These are phyloP conservation scores for Myotisia sp. DNA, from an alignment of 2,329 filamentous ascomycete species.

Conservation along the genomic window DNA sequence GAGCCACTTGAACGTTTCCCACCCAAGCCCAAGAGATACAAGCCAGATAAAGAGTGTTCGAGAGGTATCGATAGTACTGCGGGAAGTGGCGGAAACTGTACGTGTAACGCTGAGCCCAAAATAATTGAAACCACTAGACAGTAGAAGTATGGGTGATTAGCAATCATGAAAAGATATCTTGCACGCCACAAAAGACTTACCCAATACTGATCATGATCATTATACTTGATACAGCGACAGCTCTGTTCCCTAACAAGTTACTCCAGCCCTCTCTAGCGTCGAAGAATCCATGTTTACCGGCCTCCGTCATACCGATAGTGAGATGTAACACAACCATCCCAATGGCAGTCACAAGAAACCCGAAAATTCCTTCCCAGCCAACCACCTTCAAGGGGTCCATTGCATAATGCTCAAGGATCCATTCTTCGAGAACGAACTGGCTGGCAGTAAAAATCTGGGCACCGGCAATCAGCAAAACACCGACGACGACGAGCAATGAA, in stretches of 20 bases:
- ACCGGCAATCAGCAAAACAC: slow-evolving; percentile 77
- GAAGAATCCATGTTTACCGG: slow-evolving; percentile 69
- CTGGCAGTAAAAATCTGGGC: slow-evolving; percentile 95
- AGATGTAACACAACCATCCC: slow-evolving; percentile 71
- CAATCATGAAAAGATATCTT: not conserved
- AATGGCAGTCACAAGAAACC: slow-evolving; percentile 62
- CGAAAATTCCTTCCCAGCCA: slow-evolving; percentile 91
- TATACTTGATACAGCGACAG: slow-evolving; percentile 62
- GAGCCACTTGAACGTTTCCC: slow-evolving; percentile 96
- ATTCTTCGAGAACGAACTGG: slow-evolving; percentile 93
- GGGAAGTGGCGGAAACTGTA: slow-evolving; percentile 75
- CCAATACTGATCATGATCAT: slow-evolving; percentile 97
- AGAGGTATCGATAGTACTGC: slow-evolving; percentile 94
- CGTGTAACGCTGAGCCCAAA: slow-evolving; percentile 91
- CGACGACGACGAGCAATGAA: slow-evolving; percentile 58
- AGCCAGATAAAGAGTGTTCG: slow-evolving; percentile 97
- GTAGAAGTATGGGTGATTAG: slow-evolving; percentile 1
- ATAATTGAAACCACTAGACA: slow-evolving; percentile 81
- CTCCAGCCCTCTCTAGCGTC: slow-evolving; percentile 75
- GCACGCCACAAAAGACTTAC: slow-evolving; percentile 46
- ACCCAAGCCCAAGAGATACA: slow-evolving; percentile 78
- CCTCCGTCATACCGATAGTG: slow-evolving; percentile 57
- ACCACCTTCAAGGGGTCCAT: slow-evolving; percentile 81
- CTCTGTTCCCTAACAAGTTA: slow-evolving; percentile 58
- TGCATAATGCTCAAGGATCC: slow-evolving; percentile 66